Evolutionary conservation across 106 monocot species (phyloP).

Genomic region (Triglochin maritima): DNA sequence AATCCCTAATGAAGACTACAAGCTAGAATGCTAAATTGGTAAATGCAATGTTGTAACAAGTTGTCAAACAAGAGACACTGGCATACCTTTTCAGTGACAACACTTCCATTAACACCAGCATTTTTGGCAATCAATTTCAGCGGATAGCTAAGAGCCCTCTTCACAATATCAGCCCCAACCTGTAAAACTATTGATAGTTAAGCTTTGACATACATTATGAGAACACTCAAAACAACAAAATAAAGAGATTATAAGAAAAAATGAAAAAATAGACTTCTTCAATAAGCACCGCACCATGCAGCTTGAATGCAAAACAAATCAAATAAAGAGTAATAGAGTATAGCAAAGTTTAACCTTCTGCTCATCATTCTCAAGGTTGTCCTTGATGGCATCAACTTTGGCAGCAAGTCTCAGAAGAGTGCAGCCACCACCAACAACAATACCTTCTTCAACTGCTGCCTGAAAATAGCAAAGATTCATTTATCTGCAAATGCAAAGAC

Average conservation of each 20-base stretch:
- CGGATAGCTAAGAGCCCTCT: slow-evolving; percentile 41
- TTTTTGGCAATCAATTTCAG: slow-evolving; percentile 47
- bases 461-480: not conserved
- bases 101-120: slow-evolving; percentile 55
- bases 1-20: no score
- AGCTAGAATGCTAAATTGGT: no score
- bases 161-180: slow-evolving; percentile 49
- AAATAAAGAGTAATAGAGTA: not conserved
- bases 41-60: no score
- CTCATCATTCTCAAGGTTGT: slow-evolving; percentile 31
- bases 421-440: slow-evolving; percentile 47
- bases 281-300: no score
- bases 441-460: slow-evolving; percentile 48
- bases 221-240: not conserved
- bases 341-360: slow-evolving; percentile 31
- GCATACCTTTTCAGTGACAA: slow-evolving; percentile 40
- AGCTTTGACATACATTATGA: not conserved
- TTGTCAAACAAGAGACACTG: not conserved
- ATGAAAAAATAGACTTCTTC: not conserved
- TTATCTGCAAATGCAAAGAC: no score
- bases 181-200: not conserved
- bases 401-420: slow-evolving; percentile 36
- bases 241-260: not conserved
- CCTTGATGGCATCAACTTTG: slow-evolving; percentile 45
- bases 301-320: not conserved